Evolutionary conservation across 257 asterid genomes (phyloP).

Genomic region (Cinchona pubescens): DNA sequence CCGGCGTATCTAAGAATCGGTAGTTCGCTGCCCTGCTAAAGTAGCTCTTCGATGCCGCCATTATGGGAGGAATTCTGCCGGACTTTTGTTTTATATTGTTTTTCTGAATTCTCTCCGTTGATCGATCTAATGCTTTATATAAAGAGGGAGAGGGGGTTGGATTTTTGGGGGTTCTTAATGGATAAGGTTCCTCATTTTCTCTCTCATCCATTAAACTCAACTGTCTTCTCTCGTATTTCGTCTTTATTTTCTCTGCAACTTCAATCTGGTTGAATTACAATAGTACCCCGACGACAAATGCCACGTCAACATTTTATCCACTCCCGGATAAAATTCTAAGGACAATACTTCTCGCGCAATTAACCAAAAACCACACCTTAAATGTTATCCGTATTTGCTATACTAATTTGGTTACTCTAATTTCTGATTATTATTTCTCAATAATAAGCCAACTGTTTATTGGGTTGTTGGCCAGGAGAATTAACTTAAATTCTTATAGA

Average conservation of each 20-base stretch:
- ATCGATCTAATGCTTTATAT: conserved; percentile 48
- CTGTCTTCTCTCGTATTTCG: conserved; percentile 19
- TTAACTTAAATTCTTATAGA: too few species aligned
- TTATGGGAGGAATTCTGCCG: too few species aligned
- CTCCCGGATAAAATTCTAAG: too few species aligned
- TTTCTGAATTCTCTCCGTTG: conserved; percentile 25
- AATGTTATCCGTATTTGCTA: too few species aligned
- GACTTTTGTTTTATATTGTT: too few species aligned
- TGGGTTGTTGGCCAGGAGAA: too few species aligned
- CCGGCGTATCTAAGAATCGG: conserved; percentile 44
- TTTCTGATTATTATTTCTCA: too few species aligned
- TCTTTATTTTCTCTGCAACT: conserved; percentile 32
- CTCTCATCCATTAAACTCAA: conserved; percentile 25
- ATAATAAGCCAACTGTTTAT: too few species aligned
- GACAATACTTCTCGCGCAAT: too few species aligned
- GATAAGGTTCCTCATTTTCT: conserved; percentile 46
- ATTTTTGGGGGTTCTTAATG: conserved; percentile 22
- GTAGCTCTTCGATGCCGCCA: conserved; percentile 78
- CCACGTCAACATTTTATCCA: conserved; percentile 11
- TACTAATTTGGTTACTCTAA: too few species aligned
- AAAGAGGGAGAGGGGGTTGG: conserved; percentile 13
- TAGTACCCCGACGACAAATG: not conserved
- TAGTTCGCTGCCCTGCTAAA: conserved; percentile 52
- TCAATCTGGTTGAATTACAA: not conserved
- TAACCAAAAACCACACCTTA: too few species aligned